These are phyloP conservation scores for Xylariaceae sp. DNA, from an alignment of 2,329 filamentous ascomycete genomes.

Conservation along the genomic window DNA sequence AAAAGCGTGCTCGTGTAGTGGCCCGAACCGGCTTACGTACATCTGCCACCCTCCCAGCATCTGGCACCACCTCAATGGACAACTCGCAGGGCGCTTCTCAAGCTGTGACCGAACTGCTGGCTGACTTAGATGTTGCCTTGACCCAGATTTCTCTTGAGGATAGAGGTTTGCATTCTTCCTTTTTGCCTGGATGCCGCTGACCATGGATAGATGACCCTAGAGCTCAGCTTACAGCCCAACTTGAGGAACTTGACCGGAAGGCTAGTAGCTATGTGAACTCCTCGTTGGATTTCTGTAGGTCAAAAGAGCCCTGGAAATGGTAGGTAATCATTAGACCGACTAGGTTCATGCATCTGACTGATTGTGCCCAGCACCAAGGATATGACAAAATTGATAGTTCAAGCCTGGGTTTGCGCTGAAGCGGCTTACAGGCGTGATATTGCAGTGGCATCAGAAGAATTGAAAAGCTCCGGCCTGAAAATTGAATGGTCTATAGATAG, in stretches of 20 bases:
- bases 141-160: slow-evolving; percentile 1
- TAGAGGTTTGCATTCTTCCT: not conserved
- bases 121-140: not conserved
- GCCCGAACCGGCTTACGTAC: not conserved
- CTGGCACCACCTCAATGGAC: not conserved
- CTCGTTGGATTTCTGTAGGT: not conserved
- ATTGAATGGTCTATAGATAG: not conserved
- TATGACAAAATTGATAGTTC: not conserved
- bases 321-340: not conserved
- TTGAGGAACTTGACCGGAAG: slow-evolving; percentile 1
- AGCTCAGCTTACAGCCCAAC: not conserved
- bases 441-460: not conserved
- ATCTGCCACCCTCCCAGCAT: slow-evolving; percentile 5
- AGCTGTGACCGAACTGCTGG: not conserved
- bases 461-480: not conserved
- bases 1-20: not conserved
- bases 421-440: not conserved
- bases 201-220: not conserved
- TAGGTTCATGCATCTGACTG: not conserved
- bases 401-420: slow-evolving; percentile 1
- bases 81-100: slow-evolving; percentile 8
- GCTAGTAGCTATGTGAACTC: not conserved
- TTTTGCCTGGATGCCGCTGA: not conserved
- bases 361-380: not conserved
- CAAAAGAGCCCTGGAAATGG: slow-evolving; percentile 5